These are phyloP conservation scores for Echites panduratus DNA, from an alignment of 257 asterid genomes.

Conservation along the genomic window DNA sequence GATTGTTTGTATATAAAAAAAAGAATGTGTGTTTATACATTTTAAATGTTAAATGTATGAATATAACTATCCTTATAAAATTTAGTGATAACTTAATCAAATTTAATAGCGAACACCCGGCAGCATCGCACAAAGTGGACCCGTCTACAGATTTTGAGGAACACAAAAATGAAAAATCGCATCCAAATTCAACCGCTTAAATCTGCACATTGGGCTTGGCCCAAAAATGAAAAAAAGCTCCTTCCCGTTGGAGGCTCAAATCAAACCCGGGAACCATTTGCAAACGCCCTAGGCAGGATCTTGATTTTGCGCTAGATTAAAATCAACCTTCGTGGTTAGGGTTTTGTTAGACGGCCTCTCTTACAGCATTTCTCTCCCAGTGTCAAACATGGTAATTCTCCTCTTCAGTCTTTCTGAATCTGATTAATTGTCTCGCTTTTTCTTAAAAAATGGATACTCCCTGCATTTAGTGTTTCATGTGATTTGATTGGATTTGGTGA, in stretches of 20 bases:
- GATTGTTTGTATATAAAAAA: too few species aligned
- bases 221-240: background rate
- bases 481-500: background rate
- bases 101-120: too few species aligned
- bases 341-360: background rate
- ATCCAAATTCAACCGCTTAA: too few species aligned
- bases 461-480: background rate
- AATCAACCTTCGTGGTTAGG: background rate
- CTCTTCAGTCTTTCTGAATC: background rate
- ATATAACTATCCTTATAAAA: too few species aligned
- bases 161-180: too few species aligned
- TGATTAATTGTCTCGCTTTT: background rate
- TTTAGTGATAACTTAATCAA: too few species aligned
- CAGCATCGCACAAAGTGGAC: too few species aligned
- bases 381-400: background rate
- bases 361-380: background rate
- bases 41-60: too few species aligned
- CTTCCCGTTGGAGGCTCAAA: too few species aligned
- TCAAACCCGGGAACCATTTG: background rate
- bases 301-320: background rate
- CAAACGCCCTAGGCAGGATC: background rate
- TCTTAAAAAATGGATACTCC: background rate
- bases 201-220: conserved; percentile 7
- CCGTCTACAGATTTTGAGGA: background rate
- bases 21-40: too few species aligned